Base-by-base conservation (phyloP, 2,329 filamentous ascomycete species). In the Coniochaeta sp. region DNA sequence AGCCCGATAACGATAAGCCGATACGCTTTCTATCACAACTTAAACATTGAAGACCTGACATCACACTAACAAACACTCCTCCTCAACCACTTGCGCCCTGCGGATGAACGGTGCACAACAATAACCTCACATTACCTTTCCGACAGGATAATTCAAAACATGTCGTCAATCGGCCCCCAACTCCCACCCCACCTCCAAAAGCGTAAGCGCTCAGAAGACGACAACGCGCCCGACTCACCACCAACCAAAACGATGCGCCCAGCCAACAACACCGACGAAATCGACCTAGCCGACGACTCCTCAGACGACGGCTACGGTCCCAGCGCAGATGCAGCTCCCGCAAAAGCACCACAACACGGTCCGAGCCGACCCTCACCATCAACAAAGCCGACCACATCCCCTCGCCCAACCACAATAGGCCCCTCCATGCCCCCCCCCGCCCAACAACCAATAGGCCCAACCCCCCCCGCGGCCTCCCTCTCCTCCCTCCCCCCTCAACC, bases 101-200 rank as follows among this genome's bases (percentile, higher is more conserved):
- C n/a, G n/a, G n/a, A n/a, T n/a, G n/a, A n/a, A n/a, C n/a, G n/a
- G n/a, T n/a, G n/a, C n/a, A n/a, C n/a, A n/a, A n/a, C n/a, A n/a
- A n/a, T n/a, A n/a, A n/a, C n/a, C n/a, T n/a, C n/a, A n/a, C n/a
- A n/a, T n/a, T n/a, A n/a, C n/a, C n/a, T n/a, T n/a, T n/a, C n/a
- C n/a, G n/a, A n/a, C n/a, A n/a, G n/a, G n/a, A n/a, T n/a, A n/a
- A 18, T 10, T 22, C 3, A 18, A 27, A 68, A 16, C 16, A 89
- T 89, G 85, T 72, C 83, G 49, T 82, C 81, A 30, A 83, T 89
- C 62, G 86, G 87, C 5, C 87, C 88, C 13, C 75, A 83, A 54
- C 67, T 91, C 22, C 87, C 88, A 12, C 77, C 86, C 4, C 82
- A 87, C 55, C 75, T 86, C 38, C 63, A 79, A 30, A 85, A 85